Percentiles rank a stretch among this genome's conserved stretches.
Conservation (phyloP, 1,284 basidiomycete genomes). For the Ustilago loliicola region DNA sequence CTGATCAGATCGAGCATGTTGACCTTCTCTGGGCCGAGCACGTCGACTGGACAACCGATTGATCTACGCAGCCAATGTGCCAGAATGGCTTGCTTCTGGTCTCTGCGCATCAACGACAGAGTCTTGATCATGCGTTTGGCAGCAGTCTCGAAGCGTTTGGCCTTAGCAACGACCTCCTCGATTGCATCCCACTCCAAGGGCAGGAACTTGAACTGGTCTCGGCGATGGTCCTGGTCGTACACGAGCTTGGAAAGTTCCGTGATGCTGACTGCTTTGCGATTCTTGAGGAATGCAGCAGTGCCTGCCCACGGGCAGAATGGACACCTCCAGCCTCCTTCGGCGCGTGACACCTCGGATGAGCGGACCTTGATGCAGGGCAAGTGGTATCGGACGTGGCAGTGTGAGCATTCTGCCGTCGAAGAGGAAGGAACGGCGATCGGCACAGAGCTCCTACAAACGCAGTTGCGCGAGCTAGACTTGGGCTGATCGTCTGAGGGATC, state of each 20-base stretch:
- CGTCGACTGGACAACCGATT: conserved; percentile 57
- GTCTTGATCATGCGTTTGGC: conserved; percentile 58
- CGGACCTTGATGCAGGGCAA: conserved; percentile 56
- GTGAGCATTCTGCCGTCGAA: conserved; percentile 46
- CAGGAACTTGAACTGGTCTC: conserved; percentile 51
- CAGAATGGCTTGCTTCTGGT: conserved; percentile 45
- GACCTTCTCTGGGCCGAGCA: conserved; percentile 53
- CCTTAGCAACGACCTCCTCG: conserved; percentile 52
- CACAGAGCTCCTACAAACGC: conserved; percentile 56
- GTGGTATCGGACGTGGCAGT: conserved; percentile 58
- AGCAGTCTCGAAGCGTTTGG: conserved; percentile 46
- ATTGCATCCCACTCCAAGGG: conserved; percentile 53
- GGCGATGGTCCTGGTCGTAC: conserved; percentile 46
- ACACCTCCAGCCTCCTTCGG: conserved; percentile 55
- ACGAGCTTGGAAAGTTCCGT: conserved; percentile 46
- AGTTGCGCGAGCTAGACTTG: conserved; percentile 41
- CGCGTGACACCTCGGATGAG: conserved; percentile 31
- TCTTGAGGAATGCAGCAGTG: conserved; percentile 29
- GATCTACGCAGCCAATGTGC: conserved; percentile 52
- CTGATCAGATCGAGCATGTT: conserved; percentile 49
- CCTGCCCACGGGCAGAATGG: conserved; percentile 57
- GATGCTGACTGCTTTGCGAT: conserved; percentile 33
- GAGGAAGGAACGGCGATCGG: conserved; percentile 34
- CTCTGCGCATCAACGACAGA: conserved; percentile 50
- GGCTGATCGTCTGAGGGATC: conserved; percentile 47